Conservation (phyloP, 768 basidiomycete species). For the Leucogyrophana mollusca region DNA sequence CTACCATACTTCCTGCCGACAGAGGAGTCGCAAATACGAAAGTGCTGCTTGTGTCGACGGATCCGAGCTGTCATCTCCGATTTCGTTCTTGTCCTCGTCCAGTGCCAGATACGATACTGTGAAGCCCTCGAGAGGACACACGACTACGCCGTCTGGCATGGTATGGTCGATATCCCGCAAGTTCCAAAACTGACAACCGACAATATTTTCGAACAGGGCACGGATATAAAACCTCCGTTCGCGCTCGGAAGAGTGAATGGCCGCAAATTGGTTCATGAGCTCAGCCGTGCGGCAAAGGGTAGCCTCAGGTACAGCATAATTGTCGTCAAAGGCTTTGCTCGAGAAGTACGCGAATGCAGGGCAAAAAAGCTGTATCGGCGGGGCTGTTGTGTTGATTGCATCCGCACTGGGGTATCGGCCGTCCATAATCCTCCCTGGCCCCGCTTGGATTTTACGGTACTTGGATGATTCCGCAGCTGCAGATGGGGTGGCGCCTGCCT, state of each 20-base stretch:
- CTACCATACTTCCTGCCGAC: constrained; percentile 7
- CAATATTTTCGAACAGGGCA: no score
- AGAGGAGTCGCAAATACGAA: constrained; percentile 15
- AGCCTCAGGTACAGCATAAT: constrained; percentile 6
- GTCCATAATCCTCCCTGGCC: constrained; percentile 6
- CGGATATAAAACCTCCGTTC: no score
- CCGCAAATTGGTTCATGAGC: constrained; percentile 15
- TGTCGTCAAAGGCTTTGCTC: constrained; percentile 14
- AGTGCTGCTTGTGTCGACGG: constrained; percentile 28
- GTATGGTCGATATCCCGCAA: no score
- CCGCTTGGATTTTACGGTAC: constrained; percentile 5
- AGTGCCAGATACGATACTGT: constrained; percentile 9
- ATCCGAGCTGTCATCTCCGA: constrained; percentile 30
- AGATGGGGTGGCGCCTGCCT: constrained; percentile 9
- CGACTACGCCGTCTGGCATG: background rate
- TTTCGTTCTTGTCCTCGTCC: constrained; percentile 20
- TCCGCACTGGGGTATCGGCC: constrained; percentile 1
- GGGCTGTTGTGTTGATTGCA: constrained; percentile 8
- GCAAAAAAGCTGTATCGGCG: constrained; percentile 26
- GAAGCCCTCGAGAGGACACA: background rate
- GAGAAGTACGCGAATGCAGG: constrained; percentile 26
- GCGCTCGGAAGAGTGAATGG: constrained; percentile 9
- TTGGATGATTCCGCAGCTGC: constrained; percentile 8
- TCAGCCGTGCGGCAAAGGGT: constrained; percentile 3
- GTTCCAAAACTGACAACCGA: no score